A percentile compares a stretch with the other conserved stretches of the same genome.
Evolutionary conservation across 2,329 filamentous ascomycete species (phyloP).

Genomic region (Zelopaecilomyces penicillatus): DNA sequence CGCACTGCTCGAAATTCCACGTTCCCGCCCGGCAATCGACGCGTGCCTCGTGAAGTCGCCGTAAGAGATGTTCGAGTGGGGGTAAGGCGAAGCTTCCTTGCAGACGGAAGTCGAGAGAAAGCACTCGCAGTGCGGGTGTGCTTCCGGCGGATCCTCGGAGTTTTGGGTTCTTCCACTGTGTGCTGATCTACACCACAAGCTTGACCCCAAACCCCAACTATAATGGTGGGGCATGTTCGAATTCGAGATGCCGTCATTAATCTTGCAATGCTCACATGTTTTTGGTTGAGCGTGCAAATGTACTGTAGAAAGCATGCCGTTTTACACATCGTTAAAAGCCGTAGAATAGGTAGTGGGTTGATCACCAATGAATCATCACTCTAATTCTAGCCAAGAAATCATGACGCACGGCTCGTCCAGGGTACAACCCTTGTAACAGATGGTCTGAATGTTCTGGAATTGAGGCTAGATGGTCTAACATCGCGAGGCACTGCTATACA

Average conservation of each 20-base stretch:
- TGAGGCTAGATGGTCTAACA: too few species aligned
- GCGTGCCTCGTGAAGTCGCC: conserved; percentile 1
- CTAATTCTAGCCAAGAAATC: too few species aligned
- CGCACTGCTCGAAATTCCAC: not conserved
- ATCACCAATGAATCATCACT: too few species aligned
- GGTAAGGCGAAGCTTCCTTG: not conserved
- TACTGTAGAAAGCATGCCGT: too few species aligned
- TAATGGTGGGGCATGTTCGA: conserved; percentile 6
- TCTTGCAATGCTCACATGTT: not conserved
- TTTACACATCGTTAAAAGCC: too few species aligned
- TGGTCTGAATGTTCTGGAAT: too few species aligned
- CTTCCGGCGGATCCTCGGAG: conserved; percentile 15
- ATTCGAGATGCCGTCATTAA: not conserved
- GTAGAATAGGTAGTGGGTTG: too few species aligned
- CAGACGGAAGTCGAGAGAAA: conserved; percentile 4
- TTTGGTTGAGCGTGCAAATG: not conserved
- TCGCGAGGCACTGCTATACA: too few species aligned
- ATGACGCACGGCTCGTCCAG: too few species aligned
- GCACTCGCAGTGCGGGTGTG: conserved; percentile 1
- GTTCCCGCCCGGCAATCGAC: not conserved
- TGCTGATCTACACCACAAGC: not conserved
- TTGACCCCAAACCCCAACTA: not conserved
- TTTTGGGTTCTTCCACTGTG: conserved; percentile 9
- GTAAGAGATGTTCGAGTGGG: not conserved
- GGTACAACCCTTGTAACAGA: too few species aligned